Conservation (phyloP, 495 filamentous ascomycete genomes). For the Daldinia caldariorum region DNA sequence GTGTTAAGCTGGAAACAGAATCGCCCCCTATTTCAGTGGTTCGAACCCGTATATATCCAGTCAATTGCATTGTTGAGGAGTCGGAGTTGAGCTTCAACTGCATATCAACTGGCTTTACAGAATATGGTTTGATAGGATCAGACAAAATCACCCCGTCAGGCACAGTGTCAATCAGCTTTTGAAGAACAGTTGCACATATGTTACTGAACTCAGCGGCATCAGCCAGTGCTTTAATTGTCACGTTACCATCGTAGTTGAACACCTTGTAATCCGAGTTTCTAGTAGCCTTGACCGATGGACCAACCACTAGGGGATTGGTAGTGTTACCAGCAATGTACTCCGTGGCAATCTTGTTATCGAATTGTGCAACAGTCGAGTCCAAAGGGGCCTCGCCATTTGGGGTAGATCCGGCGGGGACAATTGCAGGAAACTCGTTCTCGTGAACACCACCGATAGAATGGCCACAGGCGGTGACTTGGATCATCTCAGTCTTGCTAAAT, state of each 20-base stretch:
- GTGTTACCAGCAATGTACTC: conserved; percentile 66
- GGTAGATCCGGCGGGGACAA: conserved; percentile 59
- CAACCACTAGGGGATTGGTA: conserved; percentile 63
- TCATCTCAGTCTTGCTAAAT: conserved; percentile 65
- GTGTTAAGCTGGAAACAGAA: conserved; percentile 61
- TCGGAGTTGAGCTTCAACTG: conserved; percentile 54
- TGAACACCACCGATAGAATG: conserved; percentile 72
- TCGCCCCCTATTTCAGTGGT: conserved; percentile 50
- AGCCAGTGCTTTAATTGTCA: conserved; percentile 61
- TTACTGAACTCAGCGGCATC: conserved; percentile 54
- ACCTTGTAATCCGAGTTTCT: conserved; percentile 66
- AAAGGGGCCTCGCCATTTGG: conserved; percentile 57
- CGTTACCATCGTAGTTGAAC: conserved; percentile 66
- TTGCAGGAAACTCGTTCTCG: conserved; percentile 61
- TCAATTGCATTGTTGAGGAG: conserved; percentile 51
- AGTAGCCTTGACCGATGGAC: conserved; percentile 51
- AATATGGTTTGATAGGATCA: conserved; percentile 64
- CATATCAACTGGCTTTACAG: conserved; percentile 66
- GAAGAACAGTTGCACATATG: conserved; percentile 62
- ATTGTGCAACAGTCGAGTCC: conserved; percentile 58
- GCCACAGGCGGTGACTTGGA: conserved; percentile 68
- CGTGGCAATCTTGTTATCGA: conserved; percentile 65
- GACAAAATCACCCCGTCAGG: conserved; percentile 62
- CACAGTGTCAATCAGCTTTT: conserved; percentile 70
- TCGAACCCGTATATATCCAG: conserved; percentile 56